Evolutionary conservation across 345 rosid species (phyloP), one percentile per base, ranked within the genome.

Genomic region (Brassica cretica): DNA sequence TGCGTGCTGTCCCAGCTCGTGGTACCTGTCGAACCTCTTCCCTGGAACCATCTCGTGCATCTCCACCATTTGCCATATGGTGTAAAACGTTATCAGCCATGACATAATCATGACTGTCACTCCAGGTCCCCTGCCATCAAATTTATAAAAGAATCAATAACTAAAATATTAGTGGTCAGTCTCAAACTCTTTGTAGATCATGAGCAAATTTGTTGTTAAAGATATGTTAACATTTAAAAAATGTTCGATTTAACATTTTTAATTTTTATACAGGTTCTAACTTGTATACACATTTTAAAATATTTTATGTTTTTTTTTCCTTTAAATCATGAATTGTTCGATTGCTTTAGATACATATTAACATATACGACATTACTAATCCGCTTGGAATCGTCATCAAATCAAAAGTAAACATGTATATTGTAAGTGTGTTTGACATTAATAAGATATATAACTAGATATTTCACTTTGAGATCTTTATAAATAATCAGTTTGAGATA

Each of bases 21-120:
- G 93, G 83, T 91, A 91, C 85, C 97, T 80, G 5, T 93, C 98
- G 1, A 93, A 88, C 35, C 97, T 71, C 78, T 77, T 91, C 0
- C 95, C 93, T 0, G 94, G 95, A 30, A 91, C 88, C 83, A 86
- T 87, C 80, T 90, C 96, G 8, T 91, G 98, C 93, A 93, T 87
- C 67, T 93, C 87, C 18, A 93, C 96, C 98, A 93, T 93, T 68
- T 91, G 97, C 98, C 98, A 90, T 8, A 91, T 64, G 2, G 98
- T 90, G 84, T 90, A 90, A 12, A 91, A 73, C 15, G 97, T 93
- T 39, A 91, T 77, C 5, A 84, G 2, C 98, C 98, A 91, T 71
- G 97, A 91, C 37, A 89, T 8, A 35, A 76, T 1, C 51, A 91
- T 80, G 5, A 87, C 35, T 1, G 78, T 80, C 6, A 86, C 71